These are phyloP conservation scores for Rosa lucieae DNA, from an alignment of 306 rosid genomes.

Conservation along the genomic window DNA sequence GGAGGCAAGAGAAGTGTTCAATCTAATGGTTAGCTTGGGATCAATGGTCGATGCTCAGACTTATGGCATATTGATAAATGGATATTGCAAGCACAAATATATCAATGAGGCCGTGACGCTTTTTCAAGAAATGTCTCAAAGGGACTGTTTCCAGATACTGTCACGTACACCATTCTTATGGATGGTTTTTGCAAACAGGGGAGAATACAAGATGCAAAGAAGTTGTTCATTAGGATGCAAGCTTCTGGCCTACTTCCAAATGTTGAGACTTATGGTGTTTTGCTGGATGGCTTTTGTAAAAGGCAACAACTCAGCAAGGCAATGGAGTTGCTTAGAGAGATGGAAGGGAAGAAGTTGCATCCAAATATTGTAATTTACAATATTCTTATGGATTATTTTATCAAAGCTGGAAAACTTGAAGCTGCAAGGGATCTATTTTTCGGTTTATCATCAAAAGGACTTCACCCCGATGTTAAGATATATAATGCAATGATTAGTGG, in stretches of 20 bases:
- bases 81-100: not conserved
- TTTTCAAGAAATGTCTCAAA: constrained; percentile 1
- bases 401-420: constrained; percentile 9
- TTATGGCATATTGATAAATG: not conserved
- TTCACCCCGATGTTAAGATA: constrained; percentile 11
- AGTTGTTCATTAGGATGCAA: constrained; percentile 16
- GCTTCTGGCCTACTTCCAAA: too few species aligned
- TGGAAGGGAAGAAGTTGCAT: constrained; percentile 2
- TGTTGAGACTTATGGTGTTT: not conserved
- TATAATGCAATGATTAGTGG: constrained; percentile 12
- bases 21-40: not conserved
- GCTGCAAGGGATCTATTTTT: constrained; percentile 17
- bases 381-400: constrained; percentile 3
- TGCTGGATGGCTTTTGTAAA: not conserved
- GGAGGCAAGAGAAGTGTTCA: not conserved
- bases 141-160: not conserved
- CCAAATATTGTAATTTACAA: not conserved
- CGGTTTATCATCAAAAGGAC: constrained; percentile 1
- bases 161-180: constrained; percentile 23
- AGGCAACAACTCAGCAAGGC: not conserved
- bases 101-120: not conserved
- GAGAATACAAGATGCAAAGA: constrained; percentile 18
- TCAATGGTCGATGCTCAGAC: not conserved
- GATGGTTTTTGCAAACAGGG: not conserved
- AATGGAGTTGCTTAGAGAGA: not conserved